phyloP scores from a whole-genome alignment of 1,284 basidiomycete species.

The Blastosporella zonata region DNA sequence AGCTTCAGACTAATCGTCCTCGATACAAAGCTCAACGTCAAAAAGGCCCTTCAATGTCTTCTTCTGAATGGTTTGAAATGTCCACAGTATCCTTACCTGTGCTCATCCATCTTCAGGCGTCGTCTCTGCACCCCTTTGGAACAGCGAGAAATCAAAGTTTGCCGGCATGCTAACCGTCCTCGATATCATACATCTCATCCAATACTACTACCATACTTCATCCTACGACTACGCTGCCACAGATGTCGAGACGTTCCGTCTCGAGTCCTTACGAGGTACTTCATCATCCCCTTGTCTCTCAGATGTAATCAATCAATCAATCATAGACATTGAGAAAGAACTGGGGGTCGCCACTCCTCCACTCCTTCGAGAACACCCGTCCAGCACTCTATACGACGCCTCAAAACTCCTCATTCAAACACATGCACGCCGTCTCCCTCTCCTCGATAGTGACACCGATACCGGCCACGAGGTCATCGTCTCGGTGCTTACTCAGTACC shows the following conservation, averaged over 20 bases:
- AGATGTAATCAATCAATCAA: conserved; percentile 18
- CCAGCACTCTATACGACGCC: conserved; percentile 87
- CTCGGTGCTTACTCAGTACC: conserved; percentile 95
- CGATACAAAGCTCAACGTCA: conserved; percentile 92
- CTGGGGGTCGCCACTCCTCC: conserved; percentile 93
- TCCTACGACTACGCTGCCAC: conserved; percentile 85
- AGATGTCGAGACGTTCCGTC: conserved; percentile 93
- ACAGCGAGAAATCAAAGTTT: conserved; percentile 86
- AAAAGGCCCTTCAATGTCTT: conserved; percentile 89
- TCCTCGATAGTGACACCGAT: conserved; percentile 92
- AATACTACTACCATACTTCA: conserved; percentile 90
- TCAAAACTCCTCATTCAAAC: conserved; percentile 91
- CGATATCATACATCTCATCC: conserved; percentile 95
- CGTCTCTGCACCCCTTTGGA: conserved; percentile 98
- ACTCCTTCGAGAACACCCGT: conserved; percentile 86
- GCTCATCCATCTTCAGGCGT: conserved; percentile 59
- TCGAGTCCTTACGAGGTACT: conserved; percentile 88
- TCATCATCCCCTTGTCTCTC: conserved; percentile 24
- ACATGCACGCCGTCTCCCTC: conserved; percentile 90
- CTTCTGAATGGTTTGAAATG: conserved; percentile 71
- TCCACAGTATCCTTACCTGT: neutral
- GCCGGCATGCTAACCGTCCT: conserved; percentile 96
- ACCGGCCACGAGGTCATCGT: conserved; percentile 96
- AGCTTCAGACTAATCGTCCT: conserved; percentile 95
- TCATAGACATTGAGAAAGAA: conserved; percentile 86